Evolutionary conservation across 2,329 filamentous ascomycete species (phyloP), one percentile per base, ranked within the genome.

Genomic region (Neofusicoccum cordaticola): DNA sequence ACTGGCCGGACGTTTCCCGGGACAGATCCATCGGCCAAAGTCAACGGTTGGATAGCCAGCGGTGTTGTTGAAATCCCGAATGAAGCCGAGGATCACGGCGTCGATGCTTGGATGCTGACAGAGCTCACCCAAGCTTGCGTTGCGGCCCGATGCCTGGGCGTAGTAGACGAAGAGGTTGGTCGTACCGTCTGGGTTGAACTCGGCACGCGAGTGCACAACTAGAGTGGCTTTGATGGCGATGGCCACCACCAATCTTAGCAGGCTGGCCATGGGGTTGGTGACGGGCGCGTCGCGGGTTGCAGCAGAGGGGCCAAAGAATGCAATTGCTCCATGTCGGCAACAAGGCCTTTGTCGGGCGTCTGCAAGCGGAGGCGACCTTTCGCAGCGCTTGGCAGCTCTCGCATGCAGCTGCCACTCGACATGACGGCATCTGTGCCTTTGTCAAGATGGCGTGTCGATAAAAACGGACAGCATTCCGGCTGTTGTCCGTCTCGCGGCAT

Each of bases 71-170:
- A 63, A 63, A n/a, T 51, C 50, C 9, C 61, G 61, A 15, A 63
- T 35, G 61, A 63, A 63, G 48, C 61, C 61, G 2, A 63, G 61
- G 39, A 63, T 56, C 37, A 63, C 39, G 6, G 34, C 50, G 50
- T 63, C 61, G 37, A 63, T 31, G 19, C 15, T 22, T 6, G 37
- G 37, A 5, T 63, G 42, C 41, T 11, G 2, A 13, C 61, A 63
- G 12, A 56, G 27, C 9, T 35, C 19, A 34, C 17, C 22, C 15
- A 63, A 48, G 31, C 61, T 39, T 22, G 50, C 50, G 12, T 37
- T 45, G 15, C 50, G 48, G 11, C 61, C 61, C 5, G 61, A 63
- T n/a, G 61, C 15, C 61, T 63, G 61, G 5, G 48, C 39, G 31
- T 44, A 39, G 15, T 63, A 63, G 22, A 63, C 61, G 37, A 63